Evolutionary conservation across 2,329 filamentous ascomycete genomes (phyloP), one percentile per base, ranked within the genome.

Genomic region (Fonsecaea monophora): DNA sequence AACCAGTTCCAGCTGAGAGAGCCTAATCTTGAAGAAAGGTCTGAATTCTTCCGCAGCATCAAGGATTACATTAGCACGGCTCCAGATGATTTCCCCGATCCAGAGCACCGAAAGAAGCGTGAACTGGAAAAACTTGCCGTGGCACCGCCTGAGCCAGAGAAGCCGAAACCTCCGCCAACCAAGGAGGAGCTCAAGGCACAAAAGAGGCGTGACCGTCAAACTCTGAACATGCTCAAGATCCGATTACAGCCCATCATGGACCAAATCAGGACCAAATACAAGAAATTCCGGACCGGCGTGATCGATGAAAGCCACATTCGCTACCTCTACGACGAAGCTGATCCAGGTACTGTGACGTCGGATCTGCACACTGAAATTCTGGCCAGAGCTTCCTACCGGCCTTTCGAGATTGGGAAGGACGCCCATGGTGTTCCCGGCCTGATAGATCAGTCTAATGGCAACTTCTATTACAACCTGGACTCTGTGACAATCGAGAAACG

Each of bases 231-330:
- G 66, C 82, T 99, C 71, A 99, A 98, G 81, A 89, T 96, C 45
- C 84, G 90, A 61, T 88, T 99, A 62, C 94, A 97, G 78, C 92
- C 92, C 1, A 92, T 98, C 72, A 97, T 99, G 93, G 94, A 99
- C 72, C 92, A 97, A 79, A 92, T 99, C 76, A 95, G 96, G 77
- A 84, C 85, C 68, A 93, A 91, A 76, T 96, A 97, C 80, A 92
- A 90, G 76, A 92, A 92, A 72, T 98, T 98, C 80, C 87, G 93
- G 68, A 88, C 89, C 63, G 90, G 92, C 0, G 87, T 92, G 50
- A 90, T 99, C 68, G 87, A 92, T 1, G 89, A 92, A 60, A 78
- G 80, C 10, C 86, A 89, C 70, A 92, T 96, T 66, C 84, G 88
- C 21, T 97, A 98, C 76, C 83, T 98, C 1, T 92, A 92, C 74